Evolutionary conservation across 2,329 filamentous ascomycete species (phyloP).

Genomic region (Diaporthe longicolla): DNA sequence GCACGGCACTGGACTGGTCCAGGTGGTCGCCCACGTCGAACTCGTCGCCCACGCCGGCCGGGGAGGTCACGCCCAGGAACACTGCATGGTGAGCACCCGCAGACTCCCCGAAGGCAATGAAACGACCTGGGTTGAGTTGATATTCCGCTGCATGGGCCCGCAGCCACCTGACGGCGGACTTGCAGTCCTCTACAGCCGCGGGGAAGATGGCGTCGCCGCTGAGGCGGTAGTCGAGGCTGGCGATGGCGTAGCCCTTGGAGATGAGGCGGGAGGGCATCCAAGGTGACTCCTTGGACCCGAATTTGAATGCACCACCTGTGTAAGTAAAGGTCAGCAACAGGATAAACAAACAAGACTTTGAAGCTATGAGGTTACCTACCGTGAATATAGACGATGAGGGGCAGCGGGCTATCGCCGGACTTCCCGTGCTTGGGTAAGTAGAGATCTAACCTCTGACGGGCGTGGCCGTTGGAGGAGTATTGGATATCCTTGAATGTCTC

Average conservation of each 20-base stretch:
- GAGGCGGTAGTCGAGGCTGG: conserved; percentile 42
- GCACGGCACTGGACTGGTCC: conserved; percentile 36
- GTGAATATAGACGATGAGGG: conserved; percentile 41
- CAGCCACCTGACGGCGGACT: conserved; percentile 41
- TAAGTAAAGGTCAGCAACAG: background rate
- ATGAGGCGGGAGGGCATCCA: conserved; percentile 39
- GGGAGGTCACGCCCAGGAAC: conserved; percentile 37
- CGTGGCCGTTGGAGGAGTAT: conserved; percentile 37
- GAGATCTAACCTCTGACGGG: conserved; percentile 40
- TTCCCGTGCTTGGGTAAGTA: conserved; percentile 36
- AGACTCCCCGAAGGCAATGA: conserved; percentile 41
- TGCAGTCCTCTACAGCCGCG: conserved; percentile 41
- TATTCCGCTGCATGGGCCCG: conserved; percentile 37
- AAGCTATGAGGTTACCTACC: background rate
- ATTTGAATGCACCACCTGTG: conserved; percentile 40
- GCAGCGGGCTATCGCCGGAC: conserved; percentile 7
- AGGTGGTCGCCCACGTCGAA: conserved; percentile 40
- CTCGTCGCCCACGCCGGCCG: conserved; percentile 33
- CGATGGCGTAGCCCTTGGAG: conserved; percentile 37
- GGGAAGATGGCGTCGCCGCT: conserved; percentile 42
- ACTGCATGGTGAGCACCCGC: conserved; percentile 39
- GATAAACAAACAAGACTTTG: too few species aligned
- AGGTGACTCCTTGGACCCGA: conserved; percentile 38
- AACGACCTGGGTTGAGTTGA: conserved; percentile 32
- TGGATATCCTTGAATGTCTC: conserved; percentile 39